Evolutionary conservation across 495 filamentous ascomycete species (phyloP).

Genomic region (Aspergillus panamensis): DNA sequence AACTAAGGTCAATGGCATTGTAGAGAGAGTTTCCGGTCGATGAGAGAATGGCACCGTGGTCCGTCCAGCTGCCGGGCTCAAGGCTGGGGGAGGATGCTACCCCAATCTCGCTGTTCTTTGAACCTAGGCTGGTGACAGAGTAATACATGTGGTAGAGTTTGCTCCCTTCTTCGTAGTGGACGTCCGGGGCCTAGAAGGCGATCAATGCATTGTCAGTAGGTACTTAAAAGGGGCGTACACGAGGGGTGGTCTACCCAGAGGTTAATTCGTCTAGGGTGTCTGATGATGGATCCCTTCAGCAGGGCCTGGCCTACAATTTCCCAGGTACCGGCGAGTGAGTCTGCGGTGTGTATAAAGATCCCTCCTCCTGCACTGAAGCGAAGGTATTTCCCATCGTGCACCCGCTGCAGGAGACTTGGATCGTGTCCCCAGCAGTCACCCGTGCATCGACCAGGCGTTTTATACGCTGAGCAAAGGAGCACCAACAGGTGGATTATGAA

Average conservation of each 20-base stretch:
- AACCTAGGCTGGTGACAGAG: neutral
- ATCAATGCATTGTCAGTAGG: neutral
- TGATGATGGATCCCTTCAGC: neutral
- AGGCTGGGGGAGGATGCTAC: neutral
- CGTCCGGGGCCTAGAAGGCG: neutral
- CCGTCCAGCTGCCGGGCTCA: neutral
- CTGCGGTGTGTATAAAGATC: constrained; percentile 4
- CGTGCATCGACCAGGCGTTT: constrained; percentile 9
- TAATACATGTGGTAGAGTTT: constrained; percentile 8
- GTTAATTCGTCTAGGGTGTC: neutral
- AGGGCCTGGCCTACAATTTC: constrained; percentile 2
- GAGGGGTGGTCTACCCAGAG: neutral
- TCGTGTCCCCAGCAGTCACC: constrained; percentile 14
- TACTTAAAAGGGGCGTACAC: too few relatives aligned
- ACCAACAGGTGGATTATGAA: too few relatives aligned
- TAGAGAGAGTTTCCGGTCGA: neutral
- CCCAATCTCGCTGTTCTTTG: constrained; percentile 1
- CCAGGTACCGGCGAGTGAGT: constrained; percentile 7
- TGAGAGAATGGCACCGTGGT: neutral
- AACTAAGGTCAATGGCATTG: constrained; percentile 4
- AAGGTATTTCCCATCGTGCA: constrained; percentile 8
- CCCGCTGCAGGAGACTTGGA: constrained; percentile 7
- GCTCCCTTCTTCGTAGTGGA: neutral
- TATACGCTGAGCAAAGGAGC: too few relatives aligned
- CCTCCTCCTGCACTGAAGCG: constrained; percentile 11